Evolutionary conservation across 2,329 filamentous ascomycete genomes (phyloP).

Genomic region (Verruconis gallopava): DNA sequence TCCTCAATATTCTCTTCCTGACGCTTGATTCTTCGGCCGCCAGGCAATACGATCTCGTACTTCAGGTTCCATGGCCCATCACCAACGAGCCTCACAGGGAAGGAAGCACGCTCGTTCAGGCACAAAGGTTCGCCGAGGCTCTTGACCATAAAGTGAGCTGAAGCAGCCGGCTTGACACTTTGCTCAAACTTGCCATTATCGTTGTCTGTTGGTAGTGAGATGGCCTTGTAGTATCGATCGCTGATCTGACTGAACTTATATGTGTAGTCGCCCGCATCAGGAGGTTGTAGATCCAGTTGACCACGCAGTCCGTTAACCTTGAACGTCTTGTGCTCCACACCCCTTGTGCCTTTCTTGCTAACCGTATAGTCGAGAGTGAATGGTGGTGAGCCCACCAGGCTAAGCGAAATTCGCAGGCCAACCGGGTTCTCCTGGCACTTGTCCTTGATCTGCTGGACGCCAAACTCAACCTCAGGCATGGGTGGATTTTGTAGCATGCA

Average conservation of each 20-base stretch:
- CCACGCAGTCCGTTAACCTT: conserved; percentile 59
- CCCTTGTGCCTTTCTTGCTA: conserved; percentile 42
- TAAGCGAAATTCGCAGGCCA: conserved; percentile 75
- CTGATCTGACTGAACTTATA: conserved; percentile 74
- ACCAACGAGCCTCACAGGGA: conserved; percentile 63
- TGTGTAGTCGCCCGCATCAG: conserved; percentile 68
- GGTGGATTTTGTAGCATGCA: conserved; percentile 85
- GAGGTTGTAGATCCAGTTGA: conserved; percentile 73
- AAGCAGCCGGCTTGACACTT: conserved; percentile 84
- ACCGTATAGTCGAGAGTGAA: conserved; percentile 74
- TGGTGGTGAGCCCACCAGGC: conserved; percentile 83
- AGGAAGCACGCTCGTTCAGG: conserved; percentile 65
- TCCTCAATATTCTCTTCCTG: conserved; percentile 50
- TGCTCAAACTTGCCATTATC: no score
- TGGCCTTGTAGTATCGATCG: conserved; percentile 66
- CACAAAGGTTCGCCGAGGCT: conserved; percentile 64
- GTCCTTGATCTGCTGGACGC: conserved; percentile 73
- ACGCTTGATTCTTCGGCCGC: conserved; percentile 66
- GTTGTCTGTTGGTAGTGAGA: conserved; percentile 36
- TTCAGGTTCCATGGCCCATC: conserved; percentile 81
- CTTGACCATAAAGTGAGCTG: conserved; percentile 51
- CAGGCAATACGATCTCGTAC: conserved; percentile 74
- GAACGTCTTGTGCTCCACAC: conserved; percentile 38
- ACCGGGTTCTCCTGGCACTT: conserved; percentile 92
- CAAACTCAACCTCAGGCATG: conserved; percentile 64